Conservation (phyloP, 2,329 filamentous ascomycete species). For the Thermothelomyces thermophilus region DNA sequence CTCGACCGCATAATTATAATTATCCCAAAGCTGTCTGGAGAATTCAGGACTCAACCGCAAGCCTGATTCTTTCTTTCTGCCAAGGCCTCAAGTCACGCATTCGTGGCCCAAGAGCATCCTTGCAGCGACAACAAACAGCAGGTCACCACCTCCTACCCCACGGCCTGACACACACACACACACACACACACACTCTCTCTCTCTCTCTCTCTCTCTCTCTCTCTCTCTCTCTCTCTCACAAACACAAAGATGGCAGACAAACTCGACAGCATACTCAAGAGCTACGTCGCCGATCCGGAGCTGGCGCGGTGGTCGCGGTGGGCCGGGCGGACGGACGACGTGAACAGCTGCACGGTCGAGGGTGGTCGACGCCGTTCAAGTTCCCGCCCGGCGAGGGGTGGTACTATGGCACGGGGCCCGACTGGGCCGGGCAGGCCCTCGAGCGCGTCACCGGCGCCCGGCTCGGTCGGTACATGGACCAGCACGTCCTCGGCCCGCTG, state of each 20-base stretch:
- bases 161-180: too few relatives aligned
- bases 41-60: too few relatives aligned
- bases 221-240: too few relatives aligned
- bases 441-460: conserved; percentile 34
- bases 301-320: conserved; percentile 35
- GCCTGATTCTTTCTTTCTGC: too few relatives aligned
- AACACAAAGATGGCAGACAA: conserved; percentile 12
- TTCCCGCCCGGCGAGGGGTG: conserved; percentile 43
- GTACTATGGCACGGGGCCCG: conserved; percentile 41
- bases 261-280: conserved; percentile 25
- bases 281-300: conserved; percentile 31
- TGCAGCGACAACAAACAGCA: too few relatives aligned
- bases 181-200: too few relatives aligned
- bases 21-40: too few relatives aligned
- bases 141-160: too few relatives aligned
- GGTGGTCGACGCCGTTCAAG: conserved; percentile 37
- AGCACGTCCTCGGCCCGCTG: conserved; percentile 25
- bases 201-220: too few relatives aligned
- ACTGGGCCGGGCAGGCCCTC: conserved; percentile 43
- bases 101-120: too few relatives aligned
- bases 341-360: conserved; percentile 24
- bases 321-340: conserved; percentile 29
- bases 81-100: too few relatives aligned
- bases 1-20: too few relatives aligned
- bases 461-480: conserved; percentile 29